Percentiles rank a stretch among this genome's conserved stretches.
Evolutionary conservation across 169 alveolate species (phyloP).

Genomic region (Hepatocystis sp.): DNA sequence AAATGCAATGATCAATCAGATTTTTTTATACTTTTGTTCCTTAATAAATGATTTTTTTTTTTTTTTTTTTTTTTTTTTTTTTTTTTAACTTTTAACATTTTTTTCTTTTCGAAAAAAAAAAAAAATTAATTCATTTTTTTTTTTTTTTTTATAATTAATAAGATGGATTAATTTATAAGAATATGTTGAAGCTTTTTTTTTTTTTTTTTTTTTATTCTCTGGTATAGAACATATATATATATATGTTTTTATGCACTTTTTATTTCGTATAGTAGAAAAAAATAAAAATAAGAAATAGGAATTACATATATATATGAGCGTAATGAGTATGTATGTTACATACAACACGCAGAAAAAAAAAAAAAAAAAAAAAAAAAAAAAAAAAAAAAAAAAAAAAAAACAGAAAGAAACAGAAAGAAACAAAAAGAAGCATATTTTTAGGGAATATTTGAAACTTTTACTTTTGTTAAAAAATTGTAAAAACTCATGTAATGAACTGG

Average conservation of each 20-base stretch:
- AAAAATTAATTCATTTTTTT: too few species aligned
- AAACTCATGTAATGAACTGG: background rate
- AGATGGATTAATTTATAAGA: too few species aligned
- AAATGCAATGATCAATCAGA: background rate
- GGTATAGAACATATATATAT: too few species aligned
- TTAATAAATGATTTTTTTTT: background rate
- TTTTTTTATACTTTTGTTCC: background rate
- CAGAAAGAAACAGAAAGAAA: background rate
- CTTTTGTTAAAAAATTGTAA: background rate
- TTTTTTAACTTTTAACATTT: too few species aligned
- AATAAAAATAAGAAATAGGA: background rate
- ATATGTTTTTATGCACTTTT: too few species aligned
- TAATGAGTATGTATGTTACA: background rate
- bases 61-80: background rate
- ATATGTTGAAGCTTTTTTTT: too few species aligned
- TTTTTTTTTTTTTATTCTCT: too few species aligned
- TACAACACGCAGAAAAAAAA: background rate
- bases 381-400: conserved; percentile 11
- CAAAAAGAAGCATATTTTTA: background rate
- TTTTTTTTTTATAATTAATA: too few species aligned
- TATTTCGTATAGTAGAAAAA: conserved; percentile 1
- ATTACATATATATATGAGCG: background rate
- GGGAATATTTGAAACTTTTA: background rate
- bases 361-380: conserved; percentile 4
- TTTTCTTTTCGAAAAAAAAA: too few species aligned